Percentiles rank a stretch among this genome's conserved stretches.
These are phyloP conservation scores for Aureobasidium leucospermi DNA, from an alignment of 2,329 filamentous ascomycete species.

Conservation along the genomic window DNA sequence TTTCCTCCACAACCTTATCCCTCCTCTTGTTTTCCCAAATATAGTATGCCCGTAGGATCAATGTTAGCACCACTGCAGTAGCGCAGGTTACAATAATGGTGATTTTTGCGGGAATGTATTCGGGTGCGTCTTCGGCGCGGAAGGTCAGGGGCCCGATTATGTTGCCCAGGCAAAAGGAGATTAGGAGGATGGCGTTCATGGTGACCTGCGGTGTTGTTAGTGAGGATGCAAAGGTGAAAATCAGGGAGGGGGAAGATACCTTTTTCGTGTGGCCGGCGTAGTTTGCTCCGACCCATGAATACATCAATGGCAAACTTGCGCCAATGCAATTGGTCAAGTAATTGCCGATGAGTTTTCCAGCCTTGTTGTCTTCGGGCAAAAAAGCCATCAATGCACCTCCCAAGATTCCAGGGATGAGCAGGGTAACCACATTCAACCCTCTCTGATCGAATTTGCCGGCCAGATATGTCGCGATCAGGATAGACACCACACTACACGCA, in stretches of 20 bases:
- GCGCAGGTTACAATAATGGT: conserved; percentile 32
- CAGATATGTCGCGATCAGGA: conserved; percentile 23
- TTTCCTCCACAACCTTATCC: conserved; percentile 21
- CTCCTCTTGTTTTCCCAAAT: conserved; percentile 35
- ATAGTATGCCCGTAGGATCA: conserved; percentile 45
- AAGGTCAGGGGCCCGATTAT: conserved; percentile 37
- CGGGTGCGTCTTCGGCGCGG: conserved; percentile 28
- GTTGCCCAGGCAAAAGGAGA: conserved; percentile 31
- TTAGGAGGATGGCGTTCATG: conserved; percentile 55
- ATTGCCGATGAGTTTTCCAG: conserved; percentile 36
- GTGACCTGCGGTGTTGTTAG: conserved; percentile 43
- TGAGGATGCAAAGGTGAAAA: neutral
- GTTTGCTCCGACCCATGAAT: conserved; percentile 37
- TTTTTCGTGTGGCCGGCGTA: conserved; percentile 65
- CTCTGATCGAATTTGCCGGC: conserved; percentile 25
- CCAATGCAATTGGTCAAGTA: conserved; percentile 35
- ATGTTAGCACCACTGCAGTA: conserved; percentile 32
- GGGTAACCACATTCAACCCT: conserved; percentile 22
- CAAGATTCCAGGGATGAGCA: conserved; percentile 24
- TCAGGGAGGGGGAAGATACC: neutral
- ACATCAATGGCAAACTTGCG: conserved; percentile 31
- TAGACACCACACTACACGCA: conserved; percentile 37
- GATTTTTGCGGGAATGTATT: conserved; percentile 38
- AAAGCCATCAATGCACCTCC: conserved; percentile 27
- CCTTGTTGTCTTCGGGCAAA: conserved; percentile 31